A percentile compares a stretch with the other conserved stretches of the same genome.
These are phyloP conservation scores for Cyanodermella asteris DNA, from an alignment of 2,329 filamentous ascomycete genomes.

Conservation along the genomic window DNA sequence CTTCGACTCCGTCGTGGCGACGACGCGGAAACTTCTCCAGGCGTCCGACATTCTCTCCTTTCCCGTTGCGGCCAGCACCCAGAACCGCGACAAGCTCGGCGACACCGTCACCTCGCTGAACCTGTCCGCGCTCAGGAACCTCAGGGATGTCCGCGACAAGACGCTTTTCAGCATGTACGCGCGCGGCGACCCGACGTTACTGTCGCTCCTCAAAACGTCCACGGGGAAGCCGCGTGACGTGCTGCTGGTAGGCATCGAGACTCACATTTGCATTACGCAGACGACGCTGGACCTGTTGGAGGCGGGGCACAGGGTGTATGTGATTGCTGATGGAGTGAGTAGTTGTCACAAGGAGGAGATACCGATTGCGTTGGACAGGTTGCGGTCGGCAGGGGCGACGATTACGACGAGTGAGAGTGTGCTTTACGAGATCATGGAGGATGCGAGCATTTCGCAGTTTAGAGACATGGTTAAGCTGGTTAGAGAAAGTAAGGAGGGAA, in stretches of 20 bases:
- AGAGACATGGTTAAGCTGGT: constrained; percentile 52
- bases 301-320: constrained; percentile 59
- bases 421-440: constrained; percentile 74
- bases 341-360: constrained; percentile 72
- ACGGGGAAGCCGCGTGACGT: constrained; percentile 29
- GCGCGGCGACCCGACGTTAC: constrained; percentile 28
- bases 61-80: constrained; percentile 70
- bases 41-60: constrained; percentile 40
- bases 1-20: constrained; percentile 15
- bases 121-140: constrained; percentile 27
- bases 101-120: constrained; percentile 56
- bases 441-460: constrained; percentile 53
- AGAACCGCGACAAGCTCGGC: constrained; percentile 59
- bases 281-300: constrained; percentile 63
- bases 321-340: constrained; percentile 75
- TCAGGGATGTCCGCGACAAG: constrained; percentile 49
- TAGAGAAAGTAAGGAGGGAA: constrained; percentile 52
- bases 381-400: constrained; percentile 53
- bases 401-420: constrained; percentile 79
- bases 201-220: constrained; percentile 12
- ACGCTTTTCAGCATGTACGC: constrained; percentile 76
- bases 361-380: constrained; percentile 49
- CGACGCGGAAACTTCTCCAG: constrained; percentile 29
- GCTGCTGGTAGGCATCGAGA: constrained; percentile 76
- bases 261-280: constrained; percentile 86